Evolutionary conservation across 139 green algal species (phyloP).

Genomic region (Eudorina sp.): DNA sequence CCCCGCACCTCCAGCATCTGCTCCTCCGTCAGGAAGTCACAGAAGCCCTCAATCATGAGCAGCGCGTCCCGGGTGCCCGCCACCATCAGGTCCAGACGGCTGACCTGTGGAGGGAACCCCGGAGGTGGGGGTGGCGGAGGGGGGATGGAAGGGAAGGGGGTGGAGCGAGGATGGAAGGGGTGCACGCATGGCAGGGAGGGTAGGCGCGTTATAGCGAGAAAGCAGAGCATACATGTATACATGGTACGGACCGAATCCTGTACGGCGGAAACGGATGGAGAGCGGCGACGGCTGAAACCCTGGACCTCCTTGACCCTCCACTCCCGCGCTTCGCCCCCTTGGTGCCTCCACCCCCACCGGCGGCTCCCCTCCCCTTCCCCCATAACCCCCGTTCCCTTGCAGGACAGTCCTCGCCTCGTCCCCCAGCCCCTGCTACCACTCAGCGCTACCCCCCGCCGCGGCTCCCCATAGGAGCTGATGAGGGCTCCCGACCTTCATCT

Average conservation of each 20-base stretch:
- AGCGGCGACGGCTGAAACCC: no score
- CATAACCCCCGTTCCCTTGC: background rate
- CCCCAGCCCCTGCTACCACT: background rate
- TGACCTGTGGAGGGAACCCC: background rate
- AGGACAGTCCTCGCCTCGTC: background rate
- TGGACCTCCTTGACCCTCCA: no score
- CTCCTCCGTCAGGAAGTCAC: slow-evolving; percentile 94
- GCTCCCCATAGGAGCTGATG: no score
- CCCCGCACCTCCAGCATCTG: slow-evolving; percentile 85
- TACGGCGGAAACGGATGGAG: no score
- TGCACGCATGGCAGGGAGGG: no score
- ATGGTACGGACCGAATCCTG: no score
- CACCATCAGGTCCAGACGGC: slow-evolving; percentile 90
- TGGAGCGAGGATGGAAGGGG: no score
- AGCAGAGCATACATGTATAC: no score
- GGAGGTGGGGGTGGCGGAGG: background rate
- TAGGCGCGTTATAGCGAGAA: no score
- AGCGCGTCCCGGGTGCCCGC: slow-evolving; percentile 93
- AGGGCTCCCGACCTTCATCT: slow-evolving; percentile 41
- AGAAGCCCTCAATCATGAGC: slow-evolving; percentile 99
- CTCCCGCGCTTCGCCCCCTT: no score
- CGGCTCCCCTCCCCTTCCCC: no score
- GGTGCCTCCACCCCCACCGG: no score
- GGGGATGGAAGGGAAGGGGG: background rate
- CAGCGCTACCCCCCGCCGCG: background rate